Evolutionary conservation across 73 alveolate genomes (phyloP).

Genomic region (Paramecium biaurelia): DNA sequence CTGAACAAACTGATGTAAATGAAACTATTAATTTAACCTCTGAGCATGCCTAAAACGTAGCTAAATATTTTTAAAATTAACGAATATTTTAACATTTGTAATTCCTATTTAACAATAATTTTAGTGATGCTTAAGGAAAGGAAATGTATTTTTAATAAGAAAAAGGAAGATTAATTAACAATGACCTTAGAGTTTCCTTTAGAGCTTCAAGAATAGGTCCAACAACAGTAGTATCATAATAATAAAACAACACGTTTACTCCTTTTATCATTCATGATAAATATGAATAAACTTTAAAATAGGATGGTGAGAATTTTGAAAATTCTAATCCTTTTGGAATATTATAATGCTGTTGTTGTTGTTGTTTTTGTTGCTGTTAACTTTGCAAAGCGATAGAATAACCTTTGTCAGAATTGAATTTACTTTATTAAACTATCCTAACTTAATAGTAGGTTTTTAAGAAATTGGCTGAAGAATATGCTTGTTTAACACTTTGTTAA

Average conservation of each 20-base stretch:
- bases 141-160: background rate
- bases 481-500: background rate
- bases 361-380: background rate
- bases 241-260: background rate
- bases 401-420: background rate
- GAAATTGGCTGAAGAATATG: background rate
- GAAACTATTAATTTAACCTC: background rate
- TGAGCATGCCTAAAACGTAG: background rate
- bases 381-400: background rate
- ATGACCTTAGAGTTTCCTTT: constrained; percentile 1
- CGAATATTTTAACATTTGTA: background rate
- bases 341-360: background rate
- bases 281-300: background rate
- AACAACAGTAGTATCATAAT: background rate
- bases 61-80: background rate
- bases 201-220: background rate
- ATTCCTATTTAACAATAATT: background rate
- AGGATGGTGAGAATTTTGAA: background rate
- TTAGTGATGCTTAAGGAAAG: background rate
- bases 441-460: background rate
- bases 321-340: background rate
- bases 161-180: background rate
- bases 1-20: background rate
- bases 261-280: constrained; percentile 13
- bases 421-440: background rate